A percentile compares a stretch with the other conserved stretches of the same genome.
These are phyloP conservation scores for Neospora caninum DNA, from an alignment of 169 alveolate species.

Conservation along the genomic window DNA sequence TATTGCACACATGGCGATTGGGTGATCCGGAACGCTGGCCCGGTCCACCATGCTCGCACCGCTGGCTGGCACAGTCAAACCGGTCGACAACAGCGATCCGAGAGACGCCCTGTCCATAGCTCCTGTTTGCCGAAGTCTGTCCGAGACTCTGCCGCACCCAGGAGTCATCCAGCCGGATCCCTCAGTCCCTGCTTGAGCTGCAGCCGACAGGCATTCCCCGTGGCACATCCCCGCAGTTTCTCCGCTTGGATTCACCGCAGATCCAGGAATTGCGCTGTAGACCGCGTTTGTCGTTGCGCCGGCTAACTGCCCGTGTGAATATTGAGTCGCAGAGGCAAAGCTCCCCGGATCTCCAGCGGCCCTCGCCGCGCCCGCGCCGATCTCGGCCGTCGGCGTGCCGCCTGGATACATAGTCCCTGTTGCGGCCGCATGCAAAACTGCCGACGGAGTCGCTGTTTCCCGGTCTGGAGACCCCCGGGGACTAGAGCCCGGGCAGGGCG, in stretches of 20 bases:
- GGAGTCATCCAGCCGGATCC: neutral
- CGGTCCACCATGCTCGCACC: neutral
- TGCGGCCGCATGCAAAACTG: neutral
- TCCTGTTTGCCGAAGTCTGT: neutral
- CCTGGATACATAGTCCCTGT: neutral
- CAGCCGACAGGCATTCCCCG: neutral
- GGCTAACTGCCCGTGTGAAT: neutral
- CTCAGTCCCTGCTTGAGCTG: neutral
- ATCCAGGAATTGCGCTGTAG: neutral
- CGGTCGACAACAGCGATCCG: neutral
- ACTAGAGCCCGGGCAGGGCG: neutral
- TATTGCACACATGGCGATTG: neutral
- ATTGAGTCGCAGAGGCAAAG: neutral
- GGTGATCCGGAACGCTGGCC: neutral
- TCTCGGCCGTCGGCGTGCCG: neutral
- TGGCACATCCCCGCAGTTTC: neutral
- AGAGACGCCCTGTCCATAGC: neutral
- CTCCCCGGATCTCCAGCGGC: neutral
- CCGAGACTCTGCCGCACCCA: neutral
- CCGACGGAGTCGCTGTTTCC: constrained; percentile 1
- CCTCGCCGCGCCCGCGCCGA: neutral
- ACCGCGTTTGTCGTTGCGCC: neutral
- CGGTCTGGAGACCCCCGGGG: neutral
- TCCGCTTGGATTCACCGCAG: neutral
- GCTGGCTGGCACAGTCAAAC: neutral